Base-by-base conservation (phyloP, 805 yeast genomes). In the Citeromyces matritensis region DNA sequence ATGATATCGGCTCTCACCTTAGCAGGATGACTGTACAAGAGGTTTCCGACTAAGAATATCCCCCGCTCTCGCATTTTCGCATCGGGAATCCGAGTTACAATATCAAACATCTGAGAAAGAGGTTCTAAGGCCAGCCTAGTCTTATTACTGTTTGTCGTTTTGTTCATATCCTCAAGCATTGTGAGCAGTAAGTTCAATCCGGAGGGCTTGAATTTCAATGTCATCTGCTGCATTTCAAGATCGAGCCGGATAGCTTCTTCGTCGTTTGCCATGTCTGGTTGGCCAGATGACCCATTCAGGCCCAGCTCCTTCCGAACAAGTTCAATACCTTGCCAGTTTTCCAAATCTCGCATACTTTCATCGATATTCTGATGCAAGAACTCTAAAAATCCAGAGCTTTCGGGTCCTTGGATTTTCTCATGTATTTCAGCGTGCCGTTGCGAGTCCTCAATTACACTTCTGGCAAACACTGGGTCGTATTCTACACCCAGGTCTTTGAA, bases 1-100 rank as follows among this genome's bases (percentile, higher is more conserved):
- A 66, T 51, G 2, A 65, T 63, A 43, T 69, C 75, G 37, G 66
- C 54, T 31, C 65, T 51, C 19, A 60, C 54, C n/a, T 53, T 60
- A 5, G 21, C 21, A 3, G 56, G 53, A 4, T 53, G 36, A 1
- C 49, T 34, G 35, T 68, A 69, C 15, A 69, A 42, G 37, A 68
- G 37, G 24, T 53, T 54, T 3, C 71, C 73, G 3, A 66, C 39
- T 14, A 52, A 35, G 35, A 49, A 52, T 31, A 61, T 39, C 26
- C 65, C 58, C 38, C 48, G 37, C 24, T 43, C 44, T 38, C 62
- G 42, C 33, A 39, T 21, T 8, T 44, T 42, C n/a, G 49, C 49
- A 15, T 52, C 43, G 5, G 54, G 46, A 2, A 65, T 33, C 29
- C 54, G 49, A 24, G 64, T 58, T 1, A 68, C 49, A 4, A 61